phyloP scores from a whole-genome alignment of 176 grass and related monocot species.

The Elymus sibiricus region DNA sequence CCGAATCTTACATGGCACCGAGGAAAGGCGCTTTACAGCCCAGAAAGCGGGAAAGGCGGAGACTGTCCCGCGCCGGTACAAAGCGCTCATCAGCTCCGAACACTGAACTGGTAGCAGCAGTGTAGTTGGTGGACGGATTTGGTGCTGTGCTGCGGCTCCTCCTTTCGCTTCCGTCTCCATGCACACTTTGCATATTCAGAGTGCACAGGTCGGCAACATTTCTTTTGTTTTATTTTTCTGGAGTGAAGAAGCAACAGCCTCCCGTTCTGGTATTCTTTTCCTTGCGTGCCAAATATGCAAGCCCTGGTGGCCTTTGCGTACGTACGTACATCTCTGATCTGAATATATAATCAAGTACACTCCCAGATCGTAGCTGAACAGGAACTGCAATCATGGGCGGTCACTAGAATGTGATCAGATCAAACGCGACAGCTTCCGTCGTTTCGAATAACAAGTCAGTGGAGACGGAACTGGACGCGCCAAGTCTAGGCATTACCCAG shows the following conservation, averaged over 20 bases:
- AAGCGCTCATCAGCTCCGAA: background rate
- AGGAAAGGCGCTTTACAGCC: too few relatives aligned
- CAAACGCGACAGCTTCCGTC: background rate
- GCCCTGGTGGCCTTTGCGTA: background rate
- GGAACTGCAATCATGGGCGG: too few relatives aligned
- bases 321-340: too few relatives aligned
- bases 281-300: background rate
- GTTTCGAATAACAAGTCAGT: background rate
- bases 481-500: background rate
- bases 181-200: background rate
- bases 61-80: too few relatives aligned
- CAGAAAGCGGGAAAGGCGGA: too few relatives aligned
- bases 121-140: background rate
- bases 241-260: background rate
- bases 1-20: too few relatives aligned
- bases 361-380: background rate
- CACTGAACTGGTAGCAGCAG: background rate
- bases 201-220: background rate
- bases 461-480: background rate
- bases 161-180: too few relatives aligned
- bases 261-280: background rate
- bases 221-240: background rate
- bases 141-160: background rate
- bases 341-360: background rate
- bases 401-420: background rate